These are phyloP conservation scores for Ceratocystis alfenasii DNA, from an alignment of 2,329 filamentous ascomycete genomes.

Conservation along the genomic window DNA sequence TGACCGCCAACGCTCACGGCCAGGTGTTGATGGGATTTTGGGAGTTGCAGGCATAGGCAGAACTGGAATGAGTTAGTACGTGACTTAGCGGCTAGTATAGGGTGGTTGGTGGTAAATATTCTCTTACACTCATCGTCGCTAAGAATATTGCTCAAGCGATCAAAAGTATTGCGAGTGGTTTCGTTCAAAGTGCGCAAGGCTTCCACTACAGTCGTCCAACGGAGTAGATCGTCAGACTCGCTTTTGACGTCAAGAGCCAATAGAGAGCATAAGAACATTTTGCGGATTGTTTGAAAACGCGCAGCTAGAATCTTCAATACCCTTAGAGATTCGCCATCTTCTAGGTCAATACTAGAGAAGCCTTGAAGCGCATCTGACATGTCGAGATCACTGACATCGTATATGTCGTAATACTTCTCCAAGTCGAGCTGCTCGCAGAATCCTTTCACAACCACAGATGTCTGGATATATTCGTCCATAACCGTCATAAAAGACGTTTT, in stretches of 20 bases:
- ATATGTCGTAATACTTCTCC: constrained; percentile 86
- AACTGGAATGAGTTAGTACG: constrained; percentile 29
- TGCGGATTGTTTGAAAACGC: constrained; percentile 66
- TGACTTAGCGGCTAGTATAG: constrained; percentile 11
- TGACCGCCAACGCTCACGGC: constrained; percentile 71
- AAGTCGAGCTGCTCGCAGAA: constrained; percentile 71
- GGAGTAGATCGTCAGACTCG: constrained; percentile 60
- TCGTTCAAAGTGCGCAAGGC: constrained; percentile 55
- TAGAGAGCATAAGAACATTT: constrained; percentile 78
- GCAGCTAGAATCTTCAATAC: constrained; percentile 71
- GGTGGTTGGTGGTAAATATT: constrained; percentile 21
- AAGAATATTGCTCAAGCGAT: constrained; percentile 56
- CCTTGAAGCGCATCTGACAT: constrained; percentile 56
- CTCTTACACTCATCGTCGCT: constrained; percentile 65
- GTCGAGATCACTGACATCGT: constrained; percentile 64
- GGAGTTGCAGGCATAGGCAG: constrained; percentile 46
- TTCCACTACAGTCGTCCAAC: constrained; percentile 69
- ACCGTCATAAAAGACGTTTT: constrained; percentile 56
- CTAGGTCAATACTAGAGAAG: constrained; percentile 50
- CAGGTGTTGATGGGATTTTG: constrained; percentile 52
- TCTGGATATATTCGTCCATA: constrained; percentile 59
- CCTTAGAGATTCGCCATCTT: constrained; percentile 66
- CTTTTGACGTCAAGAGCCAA: constrained; percentile 76
- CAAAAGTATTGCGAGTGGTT: constrained; percentile 49
- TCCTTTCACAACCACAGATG: constrained; percentile 54